Conservation (phyloP, 2,329 filamentous ascomycete genomes). For the Xylariaceae sp. region DNA sequence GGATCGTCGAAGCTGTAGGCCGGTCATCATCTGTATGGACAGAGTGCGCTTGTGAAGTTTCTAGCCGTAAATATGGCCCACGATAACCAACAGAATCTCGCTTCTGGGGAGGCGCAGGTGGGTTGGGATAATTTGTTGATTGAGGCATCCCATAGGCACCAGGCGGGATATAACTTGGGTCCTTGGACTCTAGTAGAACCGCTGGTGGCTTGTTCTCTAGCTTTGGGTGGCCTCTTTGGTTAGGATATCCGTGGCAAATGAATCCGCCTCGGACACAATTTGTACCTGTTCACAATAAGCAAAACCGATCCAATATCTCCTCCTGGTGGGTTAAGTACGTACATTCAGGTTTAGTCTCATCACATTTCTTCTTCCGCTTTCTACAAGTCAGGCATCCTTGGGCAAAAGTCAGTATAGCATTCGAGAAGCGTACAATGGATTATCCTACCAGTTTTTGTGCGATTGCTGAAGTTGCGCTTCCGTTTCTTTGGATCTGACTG, state of each 20-base stretch:
- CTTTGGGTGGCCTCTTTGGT: conserved; percentile 76
- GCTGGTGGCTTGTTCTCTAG: conserved; percentile 64
- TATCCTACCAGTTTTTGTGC: conserved; percentile 69
- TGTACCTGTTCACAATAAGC: conserved; percentile 53
- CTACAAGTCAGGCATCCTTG: conserved; percentile 76
- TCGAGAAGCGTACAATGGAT: conserved; percentile 9
- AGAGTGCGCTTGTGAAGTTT: conserved; percentile 57
- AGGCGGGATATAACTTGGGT: conserved; percentile 58
- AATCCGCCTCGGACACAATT: conserved; percentile 92
- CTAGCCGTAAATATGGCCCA: conserved; percentile 58
- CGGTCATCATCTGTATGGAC: conserved; percentile 56
- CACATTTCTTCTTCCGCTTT: conserved; percentile 94
- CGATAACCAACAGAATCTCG: conserved; percentile 58
- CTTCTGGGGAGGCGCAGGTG: conserved; percentile 36
- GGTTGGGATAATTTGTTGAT: conserved; percentile 27
- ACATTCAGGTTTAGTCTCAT: conserved; percentile 92
- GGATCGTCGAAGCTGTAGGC: conserved; percentile 55
- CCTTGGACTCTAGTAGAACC: conserved; percentile 80
- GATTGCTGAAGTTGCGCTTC: conserved; percentile 84
- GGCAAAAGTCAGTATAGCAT: conserved; percentile 5
- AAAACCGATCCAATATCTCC: conserved; percentile 9
- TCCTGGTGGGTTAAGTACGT: conserved; percentile 37
- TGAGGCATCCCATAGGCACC: conserved; percentile 61
- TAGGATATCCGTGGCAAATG: conserved; percentile 85
- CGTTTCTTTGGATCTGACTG: conserved; percentile 64